phyloP scores from a whole-genome alignment of 768 basidiomycete genomes.

The Sutorius australiensis region DNA sequence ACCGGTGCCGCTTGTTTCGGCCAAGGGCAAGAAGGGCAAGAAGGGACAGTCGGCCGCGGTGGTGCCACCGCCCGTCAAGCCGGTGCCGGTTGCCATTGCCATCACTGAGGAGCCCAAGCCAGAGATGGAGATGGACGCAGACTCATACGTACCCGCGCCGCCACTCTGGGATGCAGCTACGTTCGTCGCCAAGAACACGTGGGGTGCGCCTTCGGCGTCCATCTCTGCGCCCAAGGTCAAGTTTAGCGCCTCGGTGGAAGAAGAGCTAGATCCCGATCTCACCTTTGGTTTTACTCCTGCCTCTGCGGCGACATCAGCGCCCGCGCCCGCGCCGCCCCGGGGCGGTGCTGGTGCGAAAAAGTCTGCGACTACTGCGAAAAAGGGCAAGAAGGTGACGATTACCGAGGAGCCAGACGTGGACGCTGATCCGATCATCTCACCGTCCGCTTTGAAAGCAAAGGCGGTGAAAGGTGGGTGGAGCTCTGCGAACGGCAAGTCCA shows the following conservation, averaged over 20 bases:
- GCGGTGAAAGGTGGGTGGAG: conserved; percentile 19
- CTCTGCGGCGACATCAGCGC: neutral
- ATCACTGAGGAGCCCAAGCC: conserved; percentile 16
- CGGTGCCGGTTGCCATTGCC: conserved; percentile 18
- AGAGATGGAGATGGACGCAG: conserved; percentile 16
- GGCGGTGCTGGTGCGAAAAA: conserved; percentile 15
- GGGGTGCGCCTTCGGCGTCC: conserved; percentile 6
- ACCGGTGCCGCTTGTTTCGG: conserved; percentile 3
- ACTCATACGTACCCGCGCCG: conserved; percentile 16
- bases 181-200: conserved; percentile 7
- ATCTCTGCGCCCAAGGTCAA: conserved; percentile 4
- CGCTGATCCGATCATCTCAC: conserved; percentile 17
- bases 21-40: conserved; percentile 27
- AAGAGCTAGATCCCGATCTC: conserved; percentile 5
- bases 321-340: conserved; percentile 4
- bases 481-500: conserved; percentile 20
- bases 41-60: conserved; percentile 13
- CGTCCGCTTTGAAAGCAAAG: conserved; percentile 10
- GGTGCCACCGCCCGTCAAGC: conserved; percentile 10
- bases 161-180: conserved; percentile 19
- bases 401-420: conserved; percentile 27
- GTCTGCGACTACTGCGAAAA: conserved; percentile 8
- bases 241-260: conserved; percentile 2
- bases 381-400: conserved; percentile 26
- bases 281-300: too few species aligned